Percentiles rank a stretch among this genome's conserved stretches.
These are phyloP conservation scores for Fusarium aywerte DNA, from an alignment of 2,329 filamentous ascomycete species.

Conservation along the genomic window DNA sequence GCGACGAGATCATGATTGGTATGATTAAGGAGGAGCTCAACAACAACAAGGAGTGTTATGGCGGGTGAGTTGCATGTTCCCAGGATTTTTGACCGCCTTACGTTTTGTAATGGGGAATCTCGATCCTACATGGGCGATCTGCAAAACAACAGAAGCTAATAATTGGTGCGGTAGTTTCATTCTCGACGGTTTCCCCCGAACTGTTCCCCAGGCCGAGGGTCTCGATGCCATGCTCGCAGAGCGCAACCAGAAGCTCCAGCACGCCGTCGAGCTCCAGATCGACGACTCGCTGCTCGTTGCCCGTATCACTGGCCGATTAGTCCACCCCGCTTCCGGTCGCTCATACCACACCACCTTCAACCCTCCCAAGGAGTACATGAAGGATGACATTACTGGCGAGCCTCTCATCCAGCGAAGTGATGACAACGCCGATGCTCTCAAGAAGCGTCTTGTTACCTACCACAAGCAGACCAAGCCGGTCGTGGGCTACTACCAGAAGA, in stretches of 20 bases:
- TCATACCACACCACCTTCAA: slow-evolving; percentile 99
- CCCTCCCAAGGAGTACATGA: slow-evolving; percentile 93
- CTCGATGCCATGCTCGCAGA: slow-evolving; percentile 89
- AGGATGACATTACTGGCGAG: slow-evolving; percentile 96
- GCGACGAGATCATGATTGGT: slow-evolving; percentile 98
- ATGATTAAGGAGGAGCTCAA: slow-evolving; percentile 99
- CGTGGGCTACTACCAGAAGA: slow-evolving; percentile 96
- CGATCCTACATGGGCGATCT: slow-evolving; percentile 5
- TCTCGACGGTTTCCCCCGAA: slow-evolving; percentile 97
- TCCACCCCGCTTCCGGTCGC: slow-evolving; percentile 95
- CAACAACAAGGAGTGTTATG: slow-evolving; percentile 93
- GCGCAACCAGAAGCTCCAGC: slow-evolving; percentile 86
- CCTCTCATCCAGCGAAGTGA: slow-evolving; percentile 95
- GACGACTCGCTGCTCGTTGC: slow-evolving; percentile 93
- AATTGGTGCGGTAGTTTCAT: slow-evolving; percentile 77
- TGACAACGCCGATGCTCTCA: slow-evolving; percentile 94
- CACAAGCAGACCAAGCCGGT: slow-evolving; percentile 94
- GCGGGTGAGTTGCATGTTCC: slow-evolving; percentile 73
- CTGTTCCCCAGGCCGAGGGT: slow-evolving; percentile 92
- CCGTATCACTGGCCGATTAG: slow-evolving; percentile 93
- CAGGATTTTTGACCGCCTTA: not conserved
- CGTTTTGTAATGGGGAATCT: slow-evolving; percentile 14
- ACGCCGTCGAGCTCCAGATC: slow-evolving; percentile 96
- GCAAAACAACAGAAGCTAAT: slow-evolving; percentile 35
- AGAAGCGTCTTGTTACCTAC: slow-evolving; percentile 94